Evolutionary conservation across 768 basidiomycete species (phyloP), one percentile per base, ranked within the genome.

Genomic region (Flagelloscypha sp.): DNA sequence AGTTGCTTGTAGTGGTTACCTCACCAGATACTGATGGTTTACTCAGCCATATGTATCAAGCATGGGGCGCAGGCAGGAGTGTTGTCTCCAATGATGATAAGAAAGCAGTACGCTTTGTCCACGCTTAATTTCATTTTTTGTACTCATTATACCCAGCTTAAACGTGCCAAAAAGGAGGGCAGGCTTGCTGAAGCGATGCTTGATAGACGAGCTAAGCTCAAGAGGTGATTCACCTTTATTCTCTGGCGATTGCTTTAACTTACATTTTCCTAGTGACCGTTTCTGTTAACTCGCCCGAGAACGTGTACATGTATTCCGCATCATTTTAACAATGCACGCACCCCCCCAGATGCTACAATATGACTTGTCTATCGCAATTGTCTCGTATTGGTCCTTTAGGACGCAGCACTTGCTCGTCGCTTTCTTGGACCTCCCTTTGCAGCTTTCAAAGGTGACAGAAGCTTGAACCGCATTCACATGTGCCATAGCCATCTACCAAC

Each of bases 31-130:
- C 34, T 30, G 28, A 24, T 37, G 24, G 22, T 16, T 37, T 37
- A 33, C 36, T 23, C 48, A 90, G 85, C 53, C 75, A 67, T 33
- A 49, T 79, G 28, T 79, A 76, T 54, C 89, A 93, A 48, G 70
- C 87, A 0, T 89, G 90, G 84, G 88, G 88, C 16, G 82, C 84
- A 15, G 82, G 85, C 3, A 66, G 79, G 22, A 74, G 74, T 12
- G 63, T 93, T 5, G 69, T 79, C 15, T 86, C 87, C 1, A 50
- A 45, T 1, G 72, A 68, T 0, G 89, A 90, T 47, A 82, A 76
- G 60, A 75, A 72, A 55, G 83, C 80, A 63, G 86, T 82, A 41
- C 10, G 71, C 46, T 7, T 32, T 37, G 19, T 32, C 20, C 18
- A 5, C 18, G 12, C 34, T 32, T 11, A 19, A 27, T 43, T 17